These are phyloP conservation scores for Graphiopsis chlorocephala DNA, from an alignment of 2,329 filamentous ascomycete genomes.

Conservation along the genomic window DNA sequence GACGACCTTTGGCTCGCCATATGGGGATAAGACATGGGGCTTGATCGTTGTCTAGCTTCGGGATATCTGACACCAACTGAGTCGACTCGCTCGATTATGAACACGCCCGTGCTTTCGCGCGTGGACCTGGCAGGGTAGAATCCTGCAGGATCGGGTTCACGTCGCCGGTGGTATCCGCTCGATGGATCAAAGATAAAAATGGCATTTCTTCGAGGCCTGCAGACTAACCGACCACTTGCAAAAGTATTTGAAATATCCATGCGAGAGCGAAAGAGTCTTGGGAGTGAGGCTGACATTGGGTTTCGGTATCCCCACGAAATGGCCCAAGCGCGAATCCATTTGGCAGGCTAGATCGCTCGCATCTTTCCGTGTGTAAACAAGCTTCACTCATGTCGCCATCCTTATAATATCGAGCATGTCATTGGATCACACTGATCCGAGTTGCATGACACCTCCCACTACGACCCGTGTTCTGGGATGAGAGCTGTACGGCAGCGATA, in stretches of 20 bases:
- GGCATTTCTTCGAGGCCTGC: background rate
- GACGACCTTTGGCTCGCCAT: no score
- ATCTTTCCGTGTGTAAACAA: background rate
- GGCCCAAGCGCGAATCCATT: background rate
- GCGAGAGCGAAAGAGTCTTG: background rate
- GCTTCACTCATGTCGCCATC: background rate
- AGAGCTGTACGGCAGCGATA: background rate
- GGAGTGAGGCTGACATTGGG: background rate
- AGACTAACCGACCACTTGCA: background rate
- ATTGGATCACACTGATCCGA: background rate
- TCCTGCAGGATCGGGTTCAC: no score
- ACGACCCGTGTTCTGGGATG: background rate
- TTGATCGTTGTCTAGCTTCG: background rate
- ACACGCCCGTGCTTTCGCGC: background rate
- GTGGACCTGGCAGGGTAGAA: background rate
- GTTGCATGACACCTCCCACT: background rate
- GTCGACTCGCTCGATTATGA: background rate
- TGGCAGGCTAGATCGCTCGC: background rate
- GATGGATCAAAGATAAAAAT: background rate
- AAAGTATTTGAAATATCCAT: background rate
- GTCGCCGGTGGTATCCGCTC: background rate
- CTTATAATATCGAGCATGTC: background rate
- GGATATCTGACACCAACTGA: background rate
- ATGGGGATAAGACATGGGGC: background rate
- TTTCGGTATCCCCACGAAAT: background rate